Evolutionary conservation across 345 rosid species (phyloP).

Genomic region (Linum usitatissimum): DNA sequence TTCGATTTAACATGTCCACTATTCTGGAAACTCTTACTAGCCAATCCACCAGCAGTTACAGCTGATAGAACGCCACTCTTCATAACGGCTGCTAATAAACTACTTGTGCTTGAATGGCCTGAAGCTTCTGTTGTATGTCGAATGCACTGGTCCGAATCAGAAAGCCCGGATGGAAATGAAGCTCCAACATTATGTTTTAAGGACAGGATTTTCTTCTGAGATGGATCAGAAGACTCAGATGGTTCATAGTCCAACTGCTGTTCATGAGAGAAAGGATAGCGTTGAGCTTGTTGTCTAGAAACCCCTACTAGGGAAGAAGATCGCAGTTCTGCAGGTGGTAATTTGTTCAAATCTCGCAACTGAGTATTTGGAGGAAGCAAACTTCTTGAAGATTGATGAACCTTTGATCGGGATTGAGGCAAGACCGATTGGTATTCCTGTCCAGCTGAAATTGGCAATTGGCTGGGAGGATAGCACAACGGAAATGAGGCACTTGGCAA

Average conservation of each 20-base stretch:
- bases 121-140: conserved; percentile 30
- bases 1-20: conserved; percentile 24
- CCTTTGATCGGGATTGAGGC: conserved; percentile 39
- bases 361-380: conserved; percentile 25
- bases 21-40: conserved; percentile 24
- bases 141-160: conserved; percentile 26
- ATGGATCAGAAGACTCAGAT: conserved; percentile 33
- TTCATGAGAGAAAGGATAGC: conserved; percentile 18
- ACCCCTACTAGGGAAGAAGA: background rate
- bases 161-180: conserved; percentile 20
- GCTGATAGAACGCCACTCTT: conserved; percentile 61
- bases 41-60: conserved; percentile 21
- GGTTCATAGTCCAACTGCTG: conserved; percentile 17
- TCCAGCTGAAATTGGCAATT: conserved; percentile 24
- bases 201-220: conserved; percentile 24
- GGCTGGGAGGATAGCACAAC: conserved; percentile 17
- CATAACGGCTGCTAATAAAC: conserved; percentile 62
- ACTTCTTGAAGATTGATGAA: conserved; percentile 38
- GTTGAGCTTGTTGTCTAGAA: conserved; percentile 23
- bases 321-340: conserved; percentile 21
- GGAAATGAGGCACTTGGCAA: conserved; percentile 34
- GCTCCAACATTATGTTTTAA: conserved; percentile 29
- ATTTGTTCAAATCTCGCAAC: conserved; percentile 20
- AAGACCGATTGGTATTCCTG: conserved; percentile 27
- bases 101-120: conserved; percentile 43